A percentile compares a stretch with the other conserved stretches of the same genome.
Conservation (phyloP, 2,329 filamentous ascomycete species). For the Hawksworthiomyces lignivorus region DNA sequence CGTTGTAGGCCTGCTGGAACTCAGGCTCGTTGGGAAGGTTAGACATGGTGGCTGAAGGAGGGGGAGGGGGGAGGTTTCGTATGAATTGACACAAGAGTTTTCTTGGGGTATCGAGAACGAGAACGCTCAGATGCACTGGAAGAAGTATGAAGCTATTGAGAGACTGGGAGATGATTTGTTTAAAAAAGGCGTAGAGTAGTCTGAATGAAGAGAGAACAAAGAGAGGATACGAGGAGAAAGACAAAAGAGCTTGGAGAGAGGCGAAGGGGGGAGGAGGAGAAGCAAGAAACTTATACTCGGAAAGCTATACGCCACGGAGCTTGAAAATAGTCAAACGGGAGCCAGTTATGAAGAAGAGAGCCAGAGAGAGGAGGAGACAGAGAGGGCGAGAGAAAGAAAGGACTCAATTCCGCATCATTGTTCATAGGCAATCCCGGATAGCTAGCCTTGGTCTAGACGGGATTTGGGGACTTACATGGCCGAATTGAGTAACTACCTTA, state of each 20-base stretch:
- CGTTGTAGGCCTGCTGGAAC: slow-evolving; percentile 97
- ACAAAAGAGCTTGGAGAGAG: not conserved
- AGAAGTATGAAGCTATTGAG: not conserved
- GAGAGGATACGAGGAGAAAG: not conserved
- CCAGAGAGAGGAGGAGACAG: not conserved
- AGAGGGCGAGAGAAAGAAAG: not conserved
- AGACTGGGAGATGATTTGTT: not conserved
- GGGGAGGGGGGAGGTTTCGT: no score
- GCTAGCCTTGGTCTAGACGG: no score
- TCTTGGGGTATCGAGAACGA: no score
- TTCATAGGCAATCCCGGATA: no score
- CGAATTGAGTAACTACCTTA: no score
- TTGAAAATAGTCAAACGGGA: no score
- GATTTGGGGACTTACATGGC: no score
- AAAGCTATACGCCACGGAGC: not conserved
- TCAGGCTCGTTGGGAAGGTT: slow-evolving; percentile 85
- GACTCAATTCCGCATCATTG: no score
- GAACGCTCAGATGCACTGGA: no score
- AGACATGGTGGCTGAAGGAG: slow-evolving; percentile 54
- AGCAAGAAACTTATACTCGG: slow-evolving; percentile 9
- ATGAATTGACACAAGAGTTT: no score
- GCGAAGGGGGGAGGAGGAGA: not conserved
- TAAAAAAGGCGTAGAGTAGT: no score
- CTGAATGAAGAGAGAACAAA: not conserved
- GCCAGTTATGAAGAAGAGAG: not conserved